Conservation (phyloP, 2,329 filamentous ascomycete species). For the Beauveria sp. region DNA sequence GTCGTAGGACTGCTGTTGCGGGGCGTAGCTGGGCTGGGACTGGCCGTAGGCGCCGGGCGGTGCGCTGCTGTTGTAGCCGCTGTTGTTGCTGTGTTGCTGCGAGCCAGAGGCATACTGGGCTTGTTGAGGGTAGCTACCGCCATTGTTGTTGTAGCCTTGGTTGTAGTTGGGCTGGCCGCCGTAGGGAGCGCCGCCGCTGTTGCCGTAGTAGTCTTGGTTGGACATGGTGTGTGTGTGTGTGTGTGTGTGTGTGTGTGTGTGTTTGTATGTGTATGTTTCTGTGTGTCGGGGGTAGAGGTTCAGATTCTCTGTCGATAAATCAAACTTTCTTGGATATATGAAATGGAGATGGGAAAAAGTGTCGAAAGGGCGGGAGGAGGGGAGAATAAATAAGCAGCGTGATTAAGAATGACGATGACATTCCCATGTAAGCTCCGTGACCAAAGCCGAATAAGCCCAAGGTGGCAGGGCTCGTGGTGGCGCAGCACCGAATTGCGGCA, state of each 20-base stretch:
- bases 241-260: background rate
- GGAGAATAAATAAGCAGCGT: background rate
- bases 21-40: slow-evolving; percentile 7
- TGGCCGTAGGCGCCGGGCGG: slow-evolving; percentile 3
- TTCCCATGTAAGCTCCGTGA: background rate
- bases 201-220: slow-evolving; percentile 30
- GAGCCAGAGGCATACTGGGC: slow-evolving; percentile 6
- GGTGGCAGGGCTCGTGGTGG: background rate
- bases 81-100: background rate
- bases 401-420: background rate
- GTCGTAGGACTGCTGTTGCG: slow-evolving; percentile 7
- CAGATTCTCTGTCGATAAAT: too few species aligned
- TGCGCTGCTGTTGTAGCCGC: background rate
- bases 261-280: background rate
- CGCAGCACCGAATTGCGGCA: background rate
- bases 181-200: slow-evolving; percentile 17
- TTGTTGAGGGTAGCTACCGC: slow-evolving; percentile 15
- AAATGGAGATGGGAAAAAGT: background rate
- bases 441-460: too few species aligned
- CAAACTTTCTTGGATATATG: background rate
- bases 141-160: slow-evolving; percentile 9
- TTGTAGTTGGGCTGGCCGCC: slow-evolving; percentile 5
- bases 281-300: background rate
- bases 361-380: background rate
- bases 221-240: slow-evolving; percentile 23